Conservation (phyloP, 2,329 filamentous ascomycete species). For the Cytospora mali region DNA sequence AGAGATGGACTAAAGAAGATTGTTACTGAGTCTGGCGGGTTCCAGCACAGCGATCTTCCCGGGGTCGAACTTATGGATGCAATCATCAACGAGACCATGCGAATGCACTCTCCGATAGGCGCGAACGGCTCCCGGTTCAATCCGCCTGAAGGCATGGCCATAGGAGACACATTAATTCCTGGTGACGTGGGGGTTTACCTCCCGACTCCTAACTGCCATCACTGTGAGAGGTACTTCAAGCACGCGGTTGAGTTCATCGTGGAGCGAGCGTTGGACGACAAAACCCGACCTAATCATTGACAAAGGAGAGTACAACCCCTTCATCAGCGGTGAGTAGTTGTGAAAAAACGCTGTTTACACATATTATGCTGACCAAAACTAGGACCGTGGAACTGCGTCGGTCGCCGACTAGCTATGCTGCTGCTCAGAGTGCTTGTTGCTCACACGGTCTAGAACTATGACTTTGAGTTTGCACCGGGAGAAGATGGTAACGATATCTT, state of each 20-base stretch:
- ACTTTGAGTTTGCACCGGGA: constrained; percentile 29
- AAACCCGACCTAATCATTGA: constrained; percentile 34
- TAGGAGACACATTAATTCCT: background rate
- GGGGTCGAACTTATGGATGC: constrained; percentile 15
- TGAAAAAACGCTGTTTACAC: background rate
- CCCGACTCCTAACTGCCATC: constrained; percentile 1
- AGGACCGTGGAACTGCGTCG: background rate
- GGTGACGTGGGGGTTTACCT: background rate
- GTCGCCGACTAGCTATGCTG: background rate
- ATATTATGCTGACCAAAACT: background rate
- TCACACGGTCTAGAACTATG: constrained; percentile 29
- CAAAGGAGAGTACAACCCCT: background rate
- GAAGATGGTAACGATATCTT: constrained; percentile 27
- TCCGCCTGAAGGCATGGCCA: background rate
- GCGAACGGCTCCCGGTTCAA: background rate
- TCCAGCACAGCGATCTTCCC: constrained; percentile 4
- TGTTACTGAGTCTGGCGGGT: background rate
- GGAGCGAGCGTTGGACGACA: constrained; percentile 40
- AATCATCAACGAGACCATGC: constrained; percentile 20
- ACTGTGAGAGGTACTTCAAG: constrained; percentile 27
- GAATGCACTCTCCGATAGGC: constrained; percentile 1
- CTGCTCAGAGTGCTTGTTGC: constrained; percentile 14
- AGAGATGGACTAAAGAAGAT: background rate
- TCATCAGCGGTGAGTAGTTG: background rate
- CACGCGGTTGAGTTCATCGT: constrained; percentile 36